A percentile compares a stretch with the other conserved stretches of the same genome.
Conservation (phyloP, 495 filamentous ascomycete species). For the Aspergillus avenaceus region DNA sequence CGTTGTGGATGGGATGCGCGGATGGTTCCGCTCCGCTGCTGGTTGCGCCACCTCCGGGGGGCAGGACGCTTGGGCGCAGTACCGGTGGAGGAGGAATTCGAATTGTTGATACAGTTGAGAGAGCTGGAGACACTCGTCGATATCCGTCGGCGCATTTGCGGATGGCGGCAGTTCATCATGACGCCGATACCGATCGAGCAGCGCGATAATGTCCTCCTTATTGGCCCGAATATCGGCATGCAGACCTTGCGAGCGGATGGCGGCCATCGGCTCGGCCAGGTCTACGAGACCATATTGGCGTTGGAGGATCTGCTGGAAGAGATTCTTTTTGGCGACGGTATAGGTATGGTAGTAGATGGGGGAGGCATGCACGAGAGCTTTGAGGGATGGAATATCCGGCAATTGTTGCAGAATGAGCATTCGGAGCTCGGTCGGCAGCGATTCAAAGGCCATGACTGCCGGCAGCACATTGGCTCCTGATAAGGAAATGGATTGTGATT, state of each 20-base stretch:
- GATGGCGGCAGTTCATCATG: neutral
- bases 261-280: conserved; percentile 9
- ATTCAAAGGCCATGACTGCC: conserved; percentile 9
- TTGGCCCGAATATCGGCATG: conserved; percentile 7
- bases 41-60: neutral
- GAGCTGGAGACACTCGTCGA: conserved; percentile 5
- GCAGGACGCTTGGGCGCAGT: conserved; percentile 2
- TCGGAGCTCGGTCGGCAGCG: conserved; percentile 13
- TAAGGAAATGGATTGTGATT: neutral
- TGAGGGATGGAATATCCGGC: conserved; percentile 4
- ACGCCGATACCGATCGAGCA: conserved; percentile 8
- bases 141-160: neutral
- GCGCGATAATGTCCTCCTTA: conserved; percentile 5
- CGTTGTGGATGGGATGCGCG: neutral
- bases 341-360: conserved; percentile 10
- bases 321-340: neutral
- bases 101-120: conserved; percentile 1
- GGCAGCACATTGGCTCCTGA: neutral
- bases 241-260: conserved; percentile 9
- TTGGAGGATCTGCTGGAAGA: conserved; percentile 6
- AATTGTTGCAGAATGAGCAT: conserved; percentile 9
- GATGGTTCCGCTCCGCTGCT: neutral
- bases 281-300: conserved; percentile 6
- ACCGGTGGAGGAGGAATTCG: conserved; percentile 3
- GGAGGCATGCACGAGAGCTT: conserved; percentile 9